A percentile compares a stretch with the other conserved stretches of the same genome.
Evolutionary conservation across 352 stramenopile species (phyloP).

Genomic region (Globisporangium mamillatum): DNA sequence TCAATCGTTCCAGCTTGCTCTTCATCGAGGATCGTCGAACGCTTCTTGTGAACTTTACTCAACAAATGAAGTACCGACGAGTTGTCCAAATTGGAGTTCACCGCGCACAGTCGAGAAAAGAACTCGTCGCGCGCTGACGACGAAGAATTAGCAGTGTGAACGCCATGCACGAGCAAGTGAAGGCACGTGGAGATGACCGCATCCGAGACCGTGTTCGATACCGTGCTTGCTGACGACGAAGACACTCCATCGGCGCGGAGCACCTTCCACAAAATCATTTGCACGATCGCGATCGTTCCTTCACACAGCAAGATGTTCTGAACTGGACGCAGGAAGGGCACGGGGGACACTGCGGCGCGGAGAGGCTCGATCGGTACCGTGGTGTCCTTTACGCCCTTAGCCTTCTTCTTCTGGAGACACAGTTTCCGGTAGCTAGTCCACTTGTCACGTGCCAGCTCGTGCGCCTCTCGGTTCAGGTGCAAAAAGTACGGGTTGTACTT

Average conservation of each 20-base stretch:
- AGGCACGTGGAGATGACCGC: conserved; percentile 81
- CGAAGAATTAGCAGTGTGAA: conserved; percentile 50
- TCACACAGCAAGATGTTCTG: conserved; percentile 67
- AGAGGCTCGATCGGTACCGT: conserved; percentile 40
- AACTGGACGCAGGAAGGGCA: conserved; percentile 54
- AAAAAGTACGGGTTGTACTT: conserved; percentile 86
- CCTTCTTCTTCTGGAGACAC: conserved; percentile 29
- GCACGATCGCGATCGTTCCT: conserved; percentile 59
- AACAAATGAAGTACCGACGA: conserved; percentile 59
- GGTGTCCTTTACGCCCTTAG: conserved; percentile 14
- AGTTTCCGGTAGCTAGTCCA: conserved; percentile 76
- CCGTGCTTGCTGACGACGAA: conserved; percentile 12
- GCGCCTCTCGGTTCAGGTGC: conserved; percentile 80
- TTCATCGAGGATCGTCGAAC: conserved; percentile 50
- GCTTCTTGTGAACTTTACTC: conserved; percentile 42
- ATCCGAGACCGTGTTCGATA: conserved; percentile 56
- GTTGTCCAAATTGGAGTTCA: conserved; percentile 29
- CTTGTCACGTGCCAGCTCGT: conserved; percentile 78
- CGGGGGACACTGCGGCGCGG: conserved; percentile 30
- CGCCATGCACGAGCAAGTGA: conserved; percentile 75
- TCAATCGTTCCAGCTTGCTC: conserved; percentile 73
- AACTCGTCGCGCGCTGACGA: conserved; percentile 29
- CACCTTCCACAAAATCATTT: conserved; percentile 67
- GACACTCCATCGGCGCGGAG: conserved; percentile 28
- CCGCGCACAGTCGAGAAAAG: conserved; percentile 46